Conservation (phyloP, 768 basidiomycete genomes). For the Mrakia gelida region DNA sequence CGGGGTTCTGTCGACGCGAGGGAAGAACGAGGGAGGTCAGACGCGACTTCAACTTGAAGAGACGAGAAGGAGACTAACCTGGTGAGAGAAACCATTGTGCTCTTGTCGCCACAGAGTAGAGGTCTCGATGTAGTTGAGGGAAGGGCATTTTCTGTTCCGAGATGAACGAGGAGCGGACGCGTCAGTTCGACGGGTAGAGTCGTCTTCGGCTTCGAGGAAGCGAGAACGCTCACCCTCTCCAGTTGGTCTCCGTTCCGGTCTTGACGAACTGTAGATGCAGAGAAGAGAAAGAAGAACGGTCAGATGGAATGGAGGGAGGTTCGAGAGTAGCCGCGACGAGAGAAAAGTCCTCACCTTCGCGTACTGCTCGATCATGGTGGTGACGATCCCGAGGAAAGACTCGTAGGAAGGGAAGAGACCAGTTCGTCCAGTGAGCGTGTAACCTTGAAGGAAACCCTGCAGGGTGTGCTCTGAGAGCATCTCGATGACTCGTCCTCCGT, state of each 20-base stretch:
- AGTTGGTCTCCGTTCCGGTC: slow-evolving; percentile 66
- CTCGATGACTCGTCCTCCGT: slow-evolving; percentile 77
- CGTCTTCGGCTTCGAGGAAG: too few relatives aligned
- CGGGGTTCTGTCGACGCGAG: slow-evolving; percentile 53
- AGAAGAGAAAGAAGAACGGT: neutral
- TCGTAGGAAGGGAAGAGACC: slow-evolving; percentile 88
- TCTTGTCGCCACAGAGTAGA: slow-evolving; percentile 71
- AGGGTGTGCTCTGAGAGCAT: slow-evolving; percentile 72
- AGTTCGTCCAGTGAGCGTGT: slow-evolving; percentile 72
- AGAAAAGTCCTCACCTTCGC: slow-evolving; percentile 51
- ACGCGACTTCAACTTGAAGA: too few relatives aligned
- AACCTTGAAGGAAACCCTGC: slow-evolving; percentile 87
- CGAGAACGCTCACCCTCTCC: slow-evolving; percentile 51
- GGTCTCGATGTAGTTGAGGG: slow-evolving; percentile 67
- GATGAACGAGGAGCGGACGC: too few relatives aligned
- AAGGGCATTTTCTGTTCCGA: slow-evolving; percentile 35
- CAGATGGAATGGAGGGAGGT: neutral
- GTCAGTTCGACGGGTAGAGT: too few relatives aligned
- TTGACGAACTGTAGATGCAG: slow-evolving; percentile 60
- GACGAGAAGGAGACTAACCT: too few relatives aligned
- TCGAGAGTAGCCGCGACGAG: too few relatives aligned
- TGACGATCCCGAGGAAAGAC: slow-evolving; percentile 73
- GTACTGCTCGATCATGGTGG: slow-evolving; percentile 73
- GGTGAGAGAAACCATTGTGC: slow-evolving; percentile 79
- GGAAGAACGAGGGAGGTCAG: too few relatives aligned